Conservation (phyloP, 352 stramenopile species). For the Thalassiosira delicatula region DNA sequence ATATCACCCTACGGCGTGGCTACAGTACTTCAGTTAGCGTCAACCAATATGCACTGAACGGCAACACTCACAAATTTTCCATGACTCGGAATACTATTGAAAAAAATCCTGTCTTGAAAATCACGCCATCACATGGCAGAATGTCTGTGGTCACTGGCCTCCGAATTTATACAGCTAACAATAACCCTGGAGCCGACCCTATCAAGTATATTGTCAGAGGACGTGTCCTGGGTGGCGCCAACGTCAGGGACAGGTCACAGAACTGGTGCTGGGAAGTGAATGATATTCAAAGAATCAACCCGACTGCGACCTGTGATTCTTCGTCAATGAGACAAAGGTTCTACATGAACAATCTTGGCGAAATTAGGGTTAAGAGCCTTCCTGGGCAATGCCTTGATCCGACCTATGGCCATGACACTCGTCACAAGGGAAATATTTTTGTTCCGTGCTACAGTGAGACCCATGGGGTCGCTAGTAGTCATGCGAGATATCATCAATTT, state of each 20-base stretch:
- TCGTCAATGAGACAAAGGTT: slow-evolving; percentile 8
- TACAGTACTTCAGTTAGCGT: slow-evolving; percentile 10
- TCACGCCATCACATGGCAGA: slow-evolving; percentile 29
- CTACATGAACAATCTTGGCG: slow-evolving; percentile 31
- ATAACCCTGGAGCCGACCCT: slow-evolving; percentile 36
- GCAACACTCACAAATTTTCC: slow-evolving; percentile 38
- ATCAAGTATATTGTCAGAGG: slow-evolving; percentile 41
- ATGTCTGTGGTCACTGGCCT: slow-evolving; percentile 45
- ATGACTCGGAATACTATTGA: slow-evolving; percentile 14
- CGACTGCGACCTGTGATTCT: background rate
- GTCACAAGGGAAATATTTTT: background rate
- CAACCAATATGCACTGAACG: slow-evolving; percentile 18
- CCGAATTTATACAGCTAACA: slow-evolving; percentile 52
- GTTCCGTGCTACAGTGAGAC: slow-evolving; percentile 2
- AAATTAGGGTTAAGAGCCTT: slow-evolving; percentile 39
- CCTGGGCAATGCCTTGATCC: slow-evolving; percentile 36
- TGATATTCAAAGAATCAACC: background rate
- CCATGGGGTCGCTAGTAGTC: background rate
- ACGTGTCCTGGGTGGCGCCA: slow-evolving; percentile 7
- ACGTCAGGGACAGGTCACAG: background rate
- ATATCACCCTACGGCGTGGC: slow-evolving; percentile 7
- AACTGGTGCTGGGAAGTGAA: slow-evolving; percentile 2
- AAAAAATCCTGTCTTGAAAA: slow-evolving; percentile 2
- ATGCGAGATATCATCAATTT: background rate
- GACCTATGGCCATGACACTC: background rate